Base-by-base conservation (phyloP, 202 grass and related monocot species). In the Carex arenaria region DNA sequence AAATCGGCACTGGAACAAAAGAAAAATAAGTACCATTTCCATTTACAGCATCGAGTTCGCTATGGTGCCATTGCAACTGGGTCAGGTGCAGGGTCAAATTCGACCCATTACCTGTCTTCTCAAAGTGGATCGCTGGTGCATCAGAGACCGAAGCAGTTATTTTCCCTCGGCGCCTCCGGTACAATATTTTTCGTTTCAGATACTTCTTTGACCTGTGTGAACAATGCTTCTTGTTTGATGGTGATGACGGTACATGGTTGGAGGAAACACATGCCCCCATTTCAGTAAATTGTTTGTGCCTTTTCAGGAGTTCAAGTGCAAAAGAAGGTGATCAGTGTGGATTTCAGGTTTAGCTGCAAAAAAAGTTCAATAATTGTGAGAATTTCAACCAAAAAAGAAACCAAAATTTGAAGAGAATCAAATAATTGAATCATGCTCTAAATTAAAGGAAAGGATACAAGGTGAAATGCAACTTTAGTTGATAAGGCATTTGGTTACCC, bases 11-110 rank as follows among this genome's bases (percentile, higher is more conserved):
- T 19, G n/a, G 47, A 67, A 34, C 62, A 64, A 71, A 62, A 40
- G 19, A 54, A 54, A 83, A 28, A 32, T 13, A 7, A 61, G 76
- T 93, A 97, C 95, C 95, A 80, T 88, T 93, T 87, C 88, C 92
- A 89, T 93, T 91, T 80, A 87, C 87, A 6, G 83, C 76, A 59
- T 93, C 89, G 23, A 93, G 74, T 62, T 94, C 86, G 49, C 85
- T 97, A 53, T 94, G 92, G 87, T 93, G 92, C 92, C 92, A 97
- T 51, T 94, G 95, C 84, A 97, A 55, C 45, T 97, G 90, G 17
- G 92, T 93, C 60, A 93, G 92, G 79, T 94, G 92, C 77, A 97
- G 90, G 36, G 89, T 92, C 32, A 98, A 61, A 36, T 95, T 95
- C 7, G 93, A 88, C 49, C 85, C 87, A 72, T 89, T 87, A 82